A percentile compares a stretch with the other conserved stretches of the same genome.
These are phyloP conservation scores for Ichthyophthirius multifiliis DNA, from an alignment of 169 alveolate genomes.

Conservation along the genomic window DNA sequence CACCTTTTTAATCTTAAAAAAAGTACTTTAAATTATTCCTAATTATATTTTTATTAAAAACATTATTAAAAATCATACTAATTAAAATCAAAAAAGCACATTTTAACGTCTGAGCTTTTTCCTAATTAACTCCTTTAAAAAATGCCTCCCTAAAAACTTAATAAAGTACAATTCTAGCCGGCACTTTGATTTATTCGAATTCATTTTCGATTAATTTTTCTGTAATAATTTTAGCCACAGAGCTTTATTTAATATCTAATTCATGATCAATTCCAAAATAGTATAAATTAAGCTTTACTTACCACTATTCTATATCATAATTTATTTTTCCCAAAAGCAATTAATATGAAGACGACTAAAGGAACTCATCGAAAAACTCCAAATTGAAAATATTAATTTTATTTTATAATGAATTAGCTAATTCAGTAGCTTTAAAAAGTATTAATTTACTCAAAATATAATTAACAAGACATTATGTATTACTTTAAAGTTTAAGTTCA, in stretches of 20 bases:
- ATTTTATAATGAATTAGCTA: not conserved
- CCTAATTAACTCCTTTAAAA: not conserved
- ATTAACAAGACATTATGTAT: not conserved
- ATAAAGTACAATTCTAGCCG: not conserved
- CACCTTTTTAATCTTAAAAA: not conserved
- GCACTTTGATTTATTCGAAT: not conserved
- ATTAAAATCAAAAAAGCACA: not conserved
- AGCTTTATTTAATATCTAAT: not conserved
- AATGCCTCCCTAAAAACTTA: not conserved
- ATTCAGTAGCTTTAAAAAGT: not conserved
- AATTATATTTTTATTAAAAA: not conserved
- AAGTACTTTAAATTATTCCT: not conserved
- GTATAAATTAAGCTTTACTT: not conserved
- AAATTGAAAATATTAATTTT: not conserved
- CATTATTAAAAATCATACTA: not conserved
- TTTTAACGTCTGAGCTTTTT: not conserved
- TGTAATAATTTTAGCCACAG: not conserved
- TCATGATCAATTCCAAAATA: not conserved
- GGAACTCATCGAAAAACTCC: not conserved
- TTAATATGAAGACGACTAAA: not conserved
- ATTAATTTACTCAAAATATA: not conserved
- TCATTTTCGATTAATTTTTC: not conserved
- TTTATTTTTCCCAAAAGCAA: not conserved
- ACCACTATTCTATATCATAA: not conserved
- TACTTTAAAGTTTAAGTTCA: not conserved